Conservation (phyloP, 495 filamentous ascomycete genomes). For the Aspergillus heteromorphus region DNA sequence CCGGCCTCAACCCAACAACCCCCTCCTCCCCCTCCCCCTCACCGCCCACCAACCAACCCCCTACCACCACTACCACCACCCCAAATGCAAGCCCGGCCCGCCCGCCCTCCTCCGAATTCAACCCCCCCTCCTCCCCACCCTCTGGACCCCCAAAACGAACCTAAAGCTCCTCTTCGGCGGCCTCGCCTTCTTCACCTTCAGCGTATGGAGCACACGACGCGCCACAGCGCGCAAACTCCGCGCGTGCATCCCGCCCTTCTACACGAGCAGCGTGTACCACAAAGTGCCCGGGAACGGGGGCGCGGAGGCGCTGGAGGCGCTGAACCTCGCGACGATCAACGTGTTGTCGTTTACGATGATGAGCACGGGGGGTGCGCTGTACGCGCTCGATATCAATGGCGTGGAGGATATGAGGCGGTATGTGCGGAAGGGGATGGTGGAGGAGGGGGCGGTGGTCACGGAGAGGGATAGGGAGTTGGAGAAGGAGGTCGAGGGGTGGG, state of each 20-base stretch:
- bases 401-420: conserved; percentile 61
- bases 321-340: conserved; percentile 80
- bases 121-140: conserved; percentile 12
- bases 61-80: conserved; percentile 1
- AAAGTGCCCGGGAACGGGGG: conserved; percentile 47
- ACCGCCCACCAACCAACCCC: conserved; percentile 4
- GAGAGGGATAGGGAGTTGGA: conserved; percentile 55
- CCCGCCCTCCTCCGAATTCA: neutral
- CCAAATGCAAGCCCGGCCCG: conserved; percentile 4
- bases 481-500: conserved; percentile 65
- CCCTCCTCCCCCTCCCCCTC: conserved; percentile 12
- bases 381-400: conserved; percentile 64
- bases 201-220: conserved; percentile 65
- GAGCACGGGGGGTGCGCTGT: conserved; percentile 59
- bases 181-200: conserved; percentile 64
- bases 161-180: conserved; percentile 63
- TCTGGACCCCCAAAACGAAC: conserved; percentile 23
- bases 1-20: conserved; percentile 12
- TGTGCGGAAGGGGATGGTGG: conserved; percentile 39
- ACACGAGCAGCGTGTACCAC: conserved; percentile 48
- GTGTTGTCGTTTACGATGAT: conserved; percentile 65
- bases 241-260: conserved; percentile 54
- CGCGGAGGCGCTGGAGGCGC: conserved; percentile 67
- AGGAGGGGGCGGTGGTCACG: conserved; percentile 21
- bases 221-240: conserved; percentile 23